These are phyloP conservation scores for Myriosclerotinia scirpicola DNA, from an alignment of 2,329 filamentous ascomycete species.

Conservation along the genomic window DNA sequence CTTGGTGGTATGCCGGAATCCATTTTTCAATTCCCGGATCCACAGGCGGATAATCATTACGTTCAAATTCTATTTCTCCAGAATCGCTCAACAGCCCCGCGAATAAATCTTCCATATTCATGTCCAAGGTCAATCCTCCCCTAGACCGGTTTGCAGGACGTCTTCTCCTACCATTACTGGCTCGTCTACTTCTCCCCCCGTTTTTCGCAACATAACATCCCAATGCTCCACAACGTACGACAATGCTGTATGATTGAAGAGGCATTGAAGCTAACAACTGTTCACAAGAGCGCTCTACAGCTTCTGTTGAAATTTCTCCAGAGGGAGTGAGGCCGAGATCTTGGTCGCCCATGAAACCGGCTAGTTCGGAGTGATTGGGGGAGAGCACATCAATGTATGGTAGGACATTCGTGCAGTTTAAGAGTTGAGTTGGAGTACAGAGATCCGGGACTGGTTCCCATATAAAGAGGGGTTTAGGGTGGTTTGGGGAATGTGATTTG, in stretches of 20 bases:
- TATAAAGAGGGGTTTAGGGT: constrained; percentile 69
- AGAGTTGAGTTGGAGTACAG: constrained; percentile 68
- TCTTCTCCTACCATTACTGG: constrained; percentile 29
- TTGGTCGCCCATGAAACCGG: constrained; percentile 69
- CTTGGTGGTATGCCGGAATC: constrained; percentile 72
- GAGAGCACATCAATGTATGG: constrained; percentile 63
- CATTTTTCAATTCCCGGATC: constrained; percentile 60
- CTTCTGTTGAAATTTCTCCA: constrained; percentile 50
- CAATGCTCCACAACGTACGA: constrained; percentile 69
- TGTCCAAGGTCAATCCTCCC: constrained; percentile 58
- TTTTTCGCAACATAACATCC: constrained; percentile 63
- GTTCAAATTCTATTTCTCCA: constrained; percentile 44
- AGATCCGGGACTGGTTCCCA: constrained; percentile 96
- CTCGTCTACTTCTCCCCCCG: constrained; percentile 34
- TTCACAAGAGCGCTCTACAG: constrained; percentile 60
- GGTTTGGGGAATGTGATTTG: constrained; percentile 43
- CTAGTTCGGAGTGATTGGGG: constrained; percentile 90
- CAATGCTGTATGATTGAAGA: constrained; percentile 63
- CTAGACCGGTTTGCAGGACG: constrained; percentile 42
- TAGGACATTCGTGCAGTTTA: constrained; percentile 63
- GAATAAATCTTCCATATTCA: constrained; percentile 63
- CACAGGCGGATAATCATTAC: constrained; percentile 55
- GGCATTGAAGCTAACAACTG: constrained; percentile 64
- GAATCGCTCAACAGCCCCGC: constrained; percentile 58
- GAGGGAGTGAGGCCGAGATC: constrained; percentile 44